Evolutionary conservation across 352 stramenopile species (phyloP).

Genomic region (Globisporangium mamillatum): DNA sequence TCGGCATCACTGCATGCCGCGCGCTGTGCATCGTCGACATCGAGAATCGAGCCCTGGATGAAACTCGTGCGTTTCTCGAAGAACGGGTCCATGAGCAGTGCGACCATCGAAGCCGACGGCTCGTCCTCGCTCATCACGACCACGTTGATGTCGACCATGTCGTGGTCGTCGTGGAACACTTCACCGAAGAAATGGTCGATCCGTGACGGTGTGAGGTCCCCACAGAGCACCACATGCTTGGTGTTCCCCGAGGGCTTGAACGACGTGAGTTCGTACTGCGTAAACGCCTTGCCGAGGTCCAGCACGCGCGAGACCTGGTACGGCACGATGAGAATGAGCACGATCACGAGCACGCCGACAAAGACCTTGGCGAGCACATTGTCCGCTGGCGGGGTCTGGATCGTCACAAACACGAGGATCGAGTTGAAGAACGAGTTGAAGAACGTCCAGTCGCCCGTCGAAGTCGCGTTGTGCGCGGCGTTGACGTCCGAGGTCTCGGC

Average conservation of each 20-base stretch:
- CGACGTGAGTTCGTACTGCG: conserved; percentile 63
- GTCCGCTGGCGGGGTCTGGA: conserved; percentile 78
- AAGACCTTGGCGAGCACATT: conserved; percentile 82
- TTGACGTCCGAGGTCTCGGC: conserved; percentile 72
- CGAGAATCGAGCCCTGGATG: conserved; percentile 75
- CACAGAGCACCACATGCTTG: conserved; percentile 81
- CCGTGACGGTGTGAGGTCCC: conserved; percentile 73
- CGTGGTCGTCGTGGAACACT: conserved; percentile 86
- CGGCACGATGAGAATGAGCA: conserved; percentile 83
- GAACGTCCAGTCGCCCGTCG: conserved; percentile 81
- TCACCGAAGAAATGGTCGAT: conserved; percentile 87
- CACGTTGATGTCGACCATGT: conserved; percentile 76
- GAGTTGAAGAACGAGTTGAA: conserved; percentile 90
- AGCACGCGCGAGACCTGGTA: conserved; percentile 85
- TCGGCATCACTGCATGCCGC: conserved; percentile 58
- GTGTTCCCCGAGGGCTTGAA: conserved; percentile 63
- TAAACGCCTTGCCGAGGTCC: conserved; percentile 73
- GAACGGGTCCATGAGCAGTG: conserved; percentile 80
- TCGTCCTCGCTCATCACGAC: conserved; percentile 77
- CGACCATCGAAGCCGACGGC: conserved; percentile 67
- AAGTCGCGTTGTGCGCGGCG: conserved; percentile 36
- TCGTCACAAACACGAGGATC: conserved; percentile 85
- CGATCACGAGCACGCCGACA: conserved; percentile 75
- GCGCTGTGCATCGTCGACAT: conserved; percentile 74
- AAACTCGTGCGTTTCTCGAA: conserved; percentile 83